Base-by-base conservation (phyloP, 176 grass and related monocot genomes). In the Canna indica region DNA sequence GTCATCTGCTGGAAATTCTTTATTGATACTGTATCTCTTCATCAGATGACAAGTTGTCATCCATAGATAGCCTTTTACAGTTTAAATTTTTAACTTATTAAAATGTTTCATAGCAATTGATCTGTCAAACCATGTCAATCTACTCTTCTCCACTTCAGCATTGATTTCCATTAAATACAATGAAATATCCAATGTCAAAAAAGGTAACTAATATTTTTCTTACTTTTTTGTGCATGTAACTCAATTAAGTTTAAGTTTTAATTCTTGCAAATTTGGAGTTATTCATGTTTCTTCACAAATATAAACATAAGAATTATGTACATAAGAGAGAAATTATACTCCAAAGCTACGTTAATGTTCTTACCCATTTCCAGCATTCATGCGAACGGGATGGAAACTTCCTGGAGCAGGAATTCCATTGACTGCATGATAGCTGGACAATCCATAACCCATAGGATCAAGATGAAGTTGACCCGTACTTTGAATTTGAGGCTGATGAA, bases 341-440 rank as follows among this genome's bases (percentile, higher is more conserved):
- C 17, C 17, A 32, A 33, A 33, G 13, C 30, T 63, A 63, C 13
- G 33, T 4, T 53, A 76, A 73, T 50, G 77, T 31, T 13, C 91
- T 96, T 86, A 96, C 91, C 88, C 86, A 77, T 93, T 97, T 80
- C 77, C 79, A 34, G 92, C 85, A 79, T 92, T 87, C 84, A 97
- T 89, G 28, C 72, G 78, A 39, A 90, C 87, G 68, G 83, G 94
- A 68, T 90, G 93, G 70, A 78, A 97, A 53, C 77, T 81, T 63
- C 86, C 79, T 66, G 84, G 32, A 67, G 89, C 86, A 77, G 89
- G 94, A 39, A 92, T 87, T 34, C 94, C 94, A 38, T 97, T 93
- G 69, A 83, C 89, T 59, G 90, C 75, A 81, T 90, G 93, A 85
- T 82, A 83, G 29, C 72, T 79, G 39, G 93, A 85, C 50, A 90